Base-by-base conservation (phyloP, 2,329 filamentous ascomycete species). In the Annulohypoxylon truncatum region DNA sequence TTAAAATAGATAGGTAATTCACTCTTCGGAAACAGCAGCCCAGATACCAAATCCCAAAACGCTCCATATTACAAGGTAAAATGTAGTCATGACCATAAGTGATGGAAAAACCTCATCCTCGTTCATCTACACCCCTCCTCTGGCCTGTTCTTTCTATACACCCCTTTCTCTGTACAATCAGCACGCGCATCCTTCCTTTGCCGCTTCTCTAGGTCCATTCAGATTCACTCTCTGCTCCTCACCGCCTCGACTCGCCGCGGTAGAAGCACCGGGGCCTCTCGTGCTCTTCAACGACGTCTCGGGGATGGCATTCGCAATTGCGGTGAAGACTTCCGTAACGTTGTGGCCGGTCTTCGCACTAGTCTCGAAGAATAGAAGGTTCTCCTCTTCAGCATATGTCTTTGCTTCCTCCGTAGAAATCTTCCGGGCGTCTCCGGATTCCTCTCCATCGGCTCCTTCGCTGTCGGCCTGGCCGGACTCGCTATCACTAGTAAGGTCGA, bases 241-340 rank as follows among this genome's bases (percentile, higher is more conserved):
- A 61, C 85, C 81, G 76, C 83, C 82, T 76, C 89, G 79, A 79
- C 88, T 86, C 75, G 87, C 83, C 60, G 85, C 82, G 70, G 83
- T 85, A 61, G 85, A 82, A 15, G 88, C 84, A 50, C 89, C 90
- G 15, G 87, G 83, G n/a, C 92, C 92, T 72, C 93, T 88, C 31
- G 92, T 87, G 53, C 91, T 94, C 88, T 98, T 98, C 78, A 98
- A 83, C 68, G 93, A 97, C 55, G 94, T 97, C 84, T 99, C 96
- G 1, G 96, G 96, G 75, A 99, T 99, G 40, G 94, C 94, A 77
- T 98, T 98, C 65, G 96, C 96, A 77, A 99, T 99, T 29, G 96
- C 96, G 47, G 94, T 97, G 78, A 99, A 99, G 29, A 99, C 96
- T 74, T 97, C 95, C 56, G 91, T 89, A 38, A 99, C 96, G 79